Percentiles rank a stretch among this genome's conserved stretches.
Evolutionary conservation across 257 asterid genomes (phyloP).

Genomic region (Fraxinus americana): DNA sequence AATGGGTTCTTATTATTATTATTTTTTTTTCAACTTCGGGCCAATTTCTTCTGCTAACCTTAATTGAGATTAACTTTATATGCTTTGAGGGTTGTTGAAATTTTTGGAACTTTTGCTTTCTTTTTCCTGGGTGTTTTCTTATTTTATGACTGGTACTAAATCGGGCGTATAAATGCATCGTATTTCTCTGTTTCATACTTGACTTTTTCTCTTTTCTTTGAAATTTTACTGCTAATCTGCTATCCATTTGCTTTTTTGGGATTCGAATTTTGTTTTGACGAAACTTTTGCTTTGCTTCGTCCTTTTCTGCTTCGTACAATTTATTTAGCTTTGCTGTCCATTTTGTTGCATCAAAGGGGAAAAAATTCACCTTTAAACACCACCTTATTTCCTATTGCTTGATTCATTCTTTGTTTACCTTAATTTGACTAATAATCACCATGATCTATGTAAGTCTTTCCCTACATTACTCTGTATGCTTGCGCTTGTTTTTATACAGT

Average conservation of each 20-base stretch:
- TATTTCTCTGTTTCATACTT: slow-evolving; percentile 16
- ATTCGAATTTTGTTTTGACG: slow-evolving; percentile 45
- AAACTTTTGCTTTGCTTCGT: slow-evolving; percentile 28
- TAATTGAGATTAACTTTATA: neutral
- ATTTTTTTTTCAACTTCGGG: neutral
- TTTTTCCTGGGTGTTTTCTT: slow-evolving; percentile 4
- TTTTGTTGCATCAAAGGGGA: slow-evolving; percentile 29
- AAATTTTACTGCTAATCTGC: slow-evolving; percentile 39
- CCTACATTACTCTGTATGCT: slow-evolving; percentile 17
- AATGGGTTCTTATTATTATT: neutral
- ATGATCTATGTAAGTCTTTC: slow-evolving; percentile 10
- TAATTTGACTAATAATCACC: slow-evolving; percentile 9
- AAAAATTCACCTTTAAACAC: slow-evolving; percentile 37
- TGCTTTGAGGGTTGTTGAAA: neutral
- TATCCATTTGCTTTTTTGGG: slow-evolving; percentile 38
- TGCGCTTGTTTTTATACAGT: neutral
- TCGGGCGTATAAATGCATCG: slow-evolving; percentile 15
- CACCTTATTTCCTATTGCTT: slow-evolving; percentile 23
- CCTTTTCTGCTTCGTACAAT: slow-evolving; percentile 30
- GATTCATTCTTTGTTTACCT: slow-evolving; percentile 22
- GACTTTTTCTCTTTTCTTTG: slow-evolving; percentile 15
- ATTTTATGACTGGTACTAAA: neutral
- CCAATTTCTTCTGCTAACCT: neutral
- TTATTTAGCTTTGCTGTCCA: slow-evolving; percentile 38
- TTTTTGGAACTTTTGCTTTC: neutral